A percentile compares a stretch with the other conserved stretches of the same genome.
Conservation (phyloP, 108 stramenopile species). For the Cyclostephanos invisitatus region DNA sequence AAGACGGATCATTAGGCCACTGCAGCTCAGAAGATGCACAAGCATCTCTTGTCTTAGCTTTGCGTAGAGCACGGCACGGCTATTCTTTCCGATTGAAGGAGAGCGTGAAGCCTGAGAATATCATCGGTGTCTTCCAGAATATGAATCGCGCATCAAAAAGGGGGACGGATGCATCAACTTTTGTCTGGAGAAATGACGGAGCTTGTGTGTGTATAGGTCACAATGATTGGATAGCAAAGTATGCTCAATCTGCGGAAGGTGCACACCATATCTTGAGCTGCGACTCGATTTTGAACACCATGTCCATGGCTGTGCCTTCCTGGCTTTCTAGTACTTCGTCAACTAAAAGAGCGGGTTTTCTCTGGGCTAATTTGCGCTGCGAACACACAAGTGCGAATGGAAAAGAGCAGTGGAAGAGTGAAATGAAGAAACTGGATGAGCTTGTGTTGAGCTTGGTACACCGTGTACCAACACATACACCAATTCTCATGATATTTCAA, state of each 20-base stretch:
- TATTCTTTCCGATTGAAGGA: slow-evolving; percentile 58
- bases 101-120: slow-evolving; percentile 26
- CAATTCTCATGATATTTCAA: slow-evolving; percentile 69
- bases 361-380: slow-evolving; percentile 63
- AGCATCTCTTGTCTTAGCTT: slow-evolving; percentile 68
- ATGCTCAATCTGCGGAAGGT: slow-evolving; percentile 54
- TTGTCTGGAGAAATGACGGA: slow-evolving; percentile 28
- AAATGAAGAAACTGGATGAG: slow-evolving; percentile 31
- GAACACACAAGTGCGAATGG: background rate
- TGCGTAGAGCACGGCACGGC: slow-evolving; percentile 65
- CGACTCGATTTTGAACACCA: slow-evolving; percentile 52
- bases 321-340: slow-evolving; percentile 54
- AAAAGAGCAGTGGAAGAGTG: slow-evolving; percentile 17
- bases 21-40: slow-evolving; percentile 83
- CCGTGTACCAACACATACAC: slow-evolving; percentile 22
- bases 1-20: slow-evolving; percentile 53
- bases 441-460: slow-evolving; percentile 44
- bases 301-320: slow-evolving; percentile 67
- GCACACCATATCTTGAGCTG: slow-evolving; percentile 64
- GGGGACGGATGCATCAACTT: slow-evolving; percentile 15
- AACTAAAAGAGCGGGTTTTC: slow-evolving; percentile 52
- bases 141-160: slow-evolving; percentile 10
- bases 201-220: slow-evolving; percentile 71
- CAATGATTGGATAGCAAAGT: slow-evolving; percentile 61
- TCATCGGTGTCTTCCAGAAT: slow-evolving; percentile 34